These are phyloP conservation scores for Dorcoceras hygrometricum DNA, from an alignment of 257 asterid species.

Conservation along the genomic window DNA sequence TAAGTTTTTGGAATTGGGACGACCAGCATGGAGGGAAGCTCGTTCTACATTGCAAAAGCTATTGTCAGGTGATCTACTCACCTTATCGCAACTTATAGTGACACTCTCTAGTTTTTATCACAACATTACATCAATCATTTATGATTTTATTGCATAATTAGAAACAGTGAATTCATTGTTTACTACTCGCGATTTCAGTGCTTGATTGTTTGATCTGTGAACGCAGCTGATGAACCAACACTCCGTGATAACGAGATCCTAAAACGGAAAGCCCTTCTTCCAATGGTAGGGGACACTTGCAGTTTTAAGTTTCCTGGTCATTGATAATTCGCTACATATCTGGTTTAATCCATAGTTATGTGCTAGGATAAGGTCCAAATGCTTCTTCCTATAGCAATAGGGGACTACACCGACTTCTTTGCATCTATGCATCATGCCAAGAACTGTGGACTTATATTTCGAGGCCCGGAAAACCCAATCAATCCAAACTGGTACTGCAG, in stretches of 20 bases:
- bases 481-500: conserved; percentile 65
- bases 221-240: conserved; percentile 69
- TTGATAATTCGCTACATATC: conserved; percentile 6
- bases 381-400: conserved; percentile 85
- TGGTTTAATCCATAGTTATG: conserved; percentile 18
- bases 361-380: conserved; percentile 67
- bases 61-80: conserved; percentile 58
- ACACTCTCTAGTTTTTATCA: conserved; percentile 4
- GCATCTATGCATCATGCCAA: conserved; percentile 85
- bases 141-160: conserved; percentile 3
- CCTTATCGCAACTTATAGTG: not conserved
- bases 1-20: conserved; percentile 76
- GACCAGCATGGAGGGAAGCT: conserved; percentile 98
- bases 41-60: conserved; percentile 79
- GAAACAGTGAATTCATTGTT: conserved; percentile 5
- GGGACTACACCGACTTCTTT: conserved; percentile 96
- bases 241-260: conserved; percentile 68
- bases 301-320: conserved; percentile 6
- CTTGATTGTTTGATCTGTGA: conserved; percentile 18
- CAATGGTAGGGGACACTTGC: conserved; percentile 50
- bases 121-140: conserved; percentile 11
- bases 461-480: conserved; percentile 76
- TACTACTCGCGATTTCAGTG: conserved; percentile 4
- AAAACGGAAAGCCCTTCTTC: conserved; percentile 67
- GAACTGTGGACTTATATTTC: conserved; percentile 85